Conservation (phyloP, 108 stramenopile genomes). For the Fragilaria crotonensis region DNA sequence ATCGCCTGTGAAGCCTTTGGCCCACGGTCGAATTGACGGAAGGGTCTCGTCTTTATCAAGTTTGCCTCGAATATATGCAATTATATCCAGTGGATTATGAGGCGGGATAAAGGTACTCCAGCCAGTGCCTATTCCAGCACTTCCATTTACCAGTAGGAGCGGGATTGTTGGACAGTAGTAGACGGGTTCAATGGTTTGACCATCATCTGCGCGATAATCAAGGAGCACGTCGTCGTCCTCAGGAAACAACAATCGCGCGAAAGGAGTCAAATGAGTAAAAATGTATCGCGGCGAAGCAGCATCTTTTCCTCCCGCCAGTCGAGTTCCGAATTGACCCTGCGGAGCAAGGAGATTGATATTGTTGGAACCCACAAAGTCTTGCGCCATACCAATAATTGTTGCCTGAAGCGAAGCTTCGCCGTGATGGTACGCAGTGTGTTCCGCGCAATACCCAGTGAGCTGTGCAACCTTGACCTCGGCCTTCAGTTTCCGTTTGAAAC, state of each 20-base stretch:
- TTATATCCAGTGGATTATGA: constrained; percentile 86
- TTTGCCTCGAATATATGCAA: constrained; percentile 79
- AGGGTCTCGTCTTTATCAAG: constrained; percentile 61
- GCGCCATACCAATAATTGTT: constrained; percentile 97
- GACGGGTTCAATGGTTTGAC: constrained; percentile 92
- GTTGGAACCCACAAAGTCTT: constrained; percentile 93
- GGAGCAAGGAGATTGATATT: constrained; percentile 96
- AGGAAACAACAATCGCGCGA: constrained; percentile 94
- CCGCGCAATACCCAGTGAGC: constrained; percentile 85
- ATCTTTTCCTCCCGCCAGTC: constrained; percentile 94
- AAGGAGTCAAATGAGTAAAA: constrained; percentile 93
- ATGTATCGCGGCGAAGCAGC: constrained; percentile 97
- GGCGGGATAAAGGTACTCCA: constrained; percentile 81
- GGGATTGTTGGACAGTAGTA: constrained; percentile 94
- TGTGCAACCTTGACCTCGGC: constrained; percentile 97
- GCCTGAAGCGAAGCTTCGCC: constrained; percentile 93
- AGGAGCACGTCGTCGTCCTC: constrained; percentile 97
- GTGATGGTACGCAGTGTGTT: constrained; percentile 99
- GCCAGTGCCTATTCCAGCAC: constrained; percentile 98
- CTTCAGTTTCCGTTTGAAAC: constrained; percentile 98
- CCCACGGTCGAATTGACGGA: constrained; percentile 66
- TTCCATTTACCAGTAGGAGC: constrained; percentile 79
- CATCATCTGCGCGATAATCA: constrained; percentile 94
- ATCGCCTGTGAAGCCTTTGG: constrained; percentile 84
- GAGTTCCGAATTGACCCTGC: constrained; percentile 97